Conservation (phyloP, 2,329 filamentous ascomycete genomes). For the Bipolaris cookei region DNA sequence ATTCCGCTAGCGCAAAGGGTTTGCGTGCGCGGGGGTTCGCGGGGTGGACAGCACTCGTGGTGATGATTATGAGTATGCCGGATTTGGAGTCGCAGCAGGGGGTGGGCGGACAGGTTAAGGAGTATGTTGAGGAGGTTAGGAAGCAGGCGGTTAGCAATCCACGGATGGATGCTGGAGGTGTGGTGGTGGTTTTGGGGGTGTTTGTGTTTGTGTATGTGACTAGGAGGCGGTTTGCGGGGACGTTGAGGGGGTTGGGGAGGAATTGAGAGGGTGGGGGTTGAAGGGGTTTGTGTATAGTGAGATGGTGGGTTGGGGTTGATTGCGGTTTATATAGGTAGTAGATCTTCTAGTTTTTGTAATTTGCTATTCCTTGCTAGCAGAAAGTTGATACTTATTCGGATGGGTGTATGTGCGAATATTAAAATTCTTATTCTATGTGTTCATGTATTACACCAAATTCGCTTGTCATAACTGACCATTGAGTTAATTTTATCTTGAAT, state of each 20-base stretch:
- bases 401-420: too few relatives aligned
- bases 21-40: slow-evolving; percentile 97
- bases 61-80: slow-evolving; percentile 95
- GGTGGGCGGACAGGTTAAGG: slow-evolving; percentile 26
- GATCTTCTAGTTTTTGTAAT: too few relatives aligned
- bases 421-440: too few relatives aligned
- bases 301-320: too few relatives aligned
- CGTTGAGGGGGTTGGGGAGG: slow-evolving; percentile 30
- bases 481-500: too few relatives aligned
- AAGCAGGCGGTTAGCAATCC: slow-evolving; percentile 27
- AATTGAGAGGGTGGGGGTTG: background rate
- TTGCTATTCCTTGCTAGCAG: too few relatives aligned
- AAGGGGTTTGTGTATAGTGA: too few relatives aligned
- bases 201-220: slow-evolving; percentile 33
- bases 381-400: too few relatives aligned
- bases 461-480: too few relatives aligned
- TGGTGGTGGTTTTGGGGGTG: slow-evolving; percentile 19
- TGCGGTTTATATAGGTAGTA: too few relatives aligned
- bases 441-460: too few relatives aligned
- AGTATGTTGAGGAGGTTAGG: slow-evolving; percentile 30
- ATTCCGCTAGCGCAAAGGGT: slow-evolving; percentile 88
- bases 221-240: slow-evolving; percentile 34
- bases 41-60: slow-evolving; percentile 97
- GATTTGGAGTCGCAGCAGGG: slow-evolving; percentile 57
- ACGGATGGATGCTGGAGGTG: slow-evolving; percentile 23